These are phyloP conservation scores for Tephrocybe sp. DNA, from an alignment of 768 basidiomycete species.

Conservation along the genomic window DNA sequence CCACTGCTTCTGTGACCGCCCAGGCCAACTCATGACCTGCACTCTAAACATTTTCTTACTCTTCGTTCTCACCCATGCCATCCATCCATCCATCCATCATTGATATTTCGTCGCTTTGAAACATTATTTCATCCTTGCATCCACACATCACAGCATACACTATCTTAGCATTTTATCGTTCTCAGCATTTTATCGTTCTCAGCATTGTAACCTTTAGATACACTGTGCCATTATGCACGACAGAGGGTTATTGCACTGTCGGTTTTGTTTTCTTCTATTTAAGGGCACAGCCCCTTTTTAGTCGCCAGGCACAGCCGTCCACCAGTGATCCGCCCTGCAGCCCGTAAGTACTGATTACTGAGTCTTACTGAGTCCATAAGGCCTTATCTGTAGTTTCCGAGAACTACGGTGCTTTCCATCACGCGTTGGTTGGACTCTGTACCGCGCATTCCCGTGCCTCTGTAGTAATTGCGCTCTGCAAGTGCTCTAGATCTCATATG, in stretches of 20 bases:
- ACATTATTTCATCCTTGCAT: constrained; percentile 35
- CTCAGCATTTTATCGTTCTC: too few relatives aligned
- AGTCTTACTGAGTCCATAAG: too few relatives aligned
- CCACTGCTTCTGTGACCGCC: constrained; percentile 28
- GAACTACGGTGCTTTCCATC: not conserved
- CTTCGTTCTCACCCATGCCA: constrained; percentile 32
- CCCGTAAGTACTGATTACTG: too few relatives aligned
- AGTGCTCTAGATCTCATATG: constrained; percentile 7
- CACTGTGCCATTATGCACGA: constrained; percentile 26
- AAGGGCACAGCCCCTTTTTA: too few relatives aligned
- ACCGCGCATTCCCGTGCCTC: not conserved
- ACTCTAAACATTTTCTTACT: constrained; percentile 23
- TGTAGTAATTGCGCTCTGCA: not conserved
- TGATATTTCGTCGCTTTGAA: constrained; percentile 32
- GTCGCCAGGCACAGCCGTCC: not conserved
- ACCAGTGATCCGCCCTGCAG: not conserved
- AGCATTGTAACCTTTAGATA: constrained; percentile 53
- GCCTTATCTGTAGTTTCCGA: not conserved
- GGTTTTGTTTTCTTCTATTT: constrained; percentile 1
- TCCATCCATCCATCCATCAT: constrained; percentile 12
- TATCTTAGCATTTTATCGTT: constrained; percentile 31
- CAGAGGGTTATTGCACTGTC: too few relatives aligned
- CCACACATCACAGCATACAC: constrained; percentile 32
- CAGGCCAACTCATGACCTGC: constrained; percentile 35
- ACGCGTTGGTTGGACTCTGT: not conserved